phyloP scores from a whole-genome alignment of 2,329 filamentous ascomycete species.

The Dactylellina leptospora region DNA sequence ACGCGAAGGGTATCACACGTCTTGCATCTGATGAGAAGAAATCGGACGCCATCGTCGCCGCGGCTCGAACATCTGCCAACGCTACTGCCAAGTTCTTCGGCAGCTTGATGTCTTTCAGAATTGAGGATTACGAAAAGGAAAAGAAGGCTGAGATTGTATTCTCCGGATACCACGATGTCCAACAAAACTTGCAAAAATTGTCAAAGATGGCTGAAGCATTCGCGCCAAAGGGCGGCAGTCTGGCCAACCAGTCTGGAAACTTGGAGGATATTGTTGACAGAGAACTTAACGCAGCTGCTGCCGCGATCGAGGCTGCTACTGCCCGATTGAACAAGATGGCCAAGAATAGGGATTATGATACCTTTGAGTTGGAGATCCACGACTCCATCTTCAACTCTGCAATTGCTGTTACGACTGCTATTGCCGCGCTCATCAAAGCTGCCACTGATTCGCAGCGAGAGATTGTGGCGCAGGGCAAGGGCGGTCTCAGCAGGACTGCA shows the following conservation, averaged over 20 bases:
- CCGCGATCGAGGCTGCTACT: conserved; percentile 91
- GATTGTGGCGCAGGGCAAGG: conserved; percentile 91
- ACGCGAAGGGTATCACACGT: conserved; percentile 92
- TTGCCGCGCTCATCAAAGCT: conserved; percentile 92
- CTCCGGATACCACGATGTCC: conserved; percentile 95
- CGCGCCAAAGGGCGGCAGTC: conserved; percentile 83
- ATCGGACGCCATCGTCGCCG: conserved; percentile 81
- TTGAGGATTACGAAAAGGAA: conserved; percentile 87
- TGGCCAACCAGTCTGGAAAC: conserved; percentile 80
- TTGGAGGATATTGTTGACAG: conserved; percentile 90
- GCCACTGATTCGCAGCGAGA: conserved; percentile 88
- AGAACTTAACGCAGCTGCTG: conserved; percentile 90
- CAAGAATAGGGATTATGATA: conserved; percentile 96
- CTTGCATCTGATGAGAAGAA: conserved; percentile 97
- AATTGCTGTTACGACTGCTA: conserved; percentile 90
- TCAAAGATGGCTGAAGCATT: conserved; percentile 94
- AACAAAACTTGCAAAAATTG: conserved; percentile 89
- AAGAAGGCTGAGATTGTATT: conserved; percentile 98
- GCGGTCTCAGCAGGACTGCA: conserved; percentile 83
- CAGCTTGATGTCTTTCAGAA: conserved; percentile 87
- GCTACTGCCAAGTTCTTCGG: conserved; percentile 95
- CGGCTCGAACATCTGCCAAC: conserved; percentile 82
- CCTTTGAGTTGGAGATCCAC: conserved; percentile 94
- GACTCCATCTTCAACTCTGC: conserved; percentile 94
- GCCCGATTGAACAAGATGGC: conserved; percentile 88